Base-by-base conservation (phyloP, 441 rosid genomes). In the Aleurites moluccanus region DNA sequence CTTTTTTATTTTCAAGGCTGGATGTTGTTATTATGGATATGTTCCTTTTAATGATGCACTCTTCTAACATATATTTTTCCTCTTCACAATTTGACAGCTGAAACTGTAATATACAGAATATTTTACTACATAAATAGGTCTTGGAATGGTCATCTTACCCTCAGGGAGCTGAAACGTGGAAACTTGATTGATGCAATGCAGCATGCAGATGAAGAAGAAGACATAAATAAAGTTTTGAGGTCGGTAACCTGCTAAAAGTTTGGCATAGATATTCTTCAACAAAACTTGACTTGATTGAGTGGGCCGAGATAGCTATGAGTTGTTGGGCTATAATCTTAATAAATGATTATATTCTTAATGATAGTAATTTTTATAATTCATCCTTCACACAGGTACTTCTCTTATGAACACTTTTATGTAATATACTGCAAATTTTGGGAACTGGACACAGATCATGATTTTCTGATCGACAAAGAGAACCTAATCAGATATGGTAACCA, bases 371-470 rank as follows among this genome's bases (percentile, higher is more conserved):
- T n/a, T n/a, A n/a, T 13, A 33, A 27, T 64, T 21, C 15, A 76
- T 73, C 9, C 10, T 71, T 45, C 77, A 18, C 73, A 50, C 86
- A 95, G 98, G 79, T 95, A 92, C 80, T 96, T 96, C 86, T 96
- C 99, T 1, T 96, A 96, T 78, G 99, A 96, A 78, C 99, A 96
- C 85, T 96, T 96, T 72, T 96, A 96, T 56, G 98, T 96, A 74
- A 89, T 96, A 83, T 95, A 95, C 92, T 95, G 99, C 95, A 95
- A 95, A 87, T 96, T 93, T 76, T 96, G 97, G 99, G 97, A 96
- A 86, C 90, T 96, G 80, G 98, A 96, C 80, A 85, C 94, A 0
- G 99, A 96, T 83, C 98, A 96, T 60, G 99, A 96, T 87, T 92
- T 96, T 85, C 78, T 92, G 81, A 96, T 96, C 15, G 96, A 93